Evolutionary conservation across 2,329 filamentous ascomycete species (phyloP), one percentile per base, ranked within the genome.

Genomic region (Paraphoma sp.): DNA sequence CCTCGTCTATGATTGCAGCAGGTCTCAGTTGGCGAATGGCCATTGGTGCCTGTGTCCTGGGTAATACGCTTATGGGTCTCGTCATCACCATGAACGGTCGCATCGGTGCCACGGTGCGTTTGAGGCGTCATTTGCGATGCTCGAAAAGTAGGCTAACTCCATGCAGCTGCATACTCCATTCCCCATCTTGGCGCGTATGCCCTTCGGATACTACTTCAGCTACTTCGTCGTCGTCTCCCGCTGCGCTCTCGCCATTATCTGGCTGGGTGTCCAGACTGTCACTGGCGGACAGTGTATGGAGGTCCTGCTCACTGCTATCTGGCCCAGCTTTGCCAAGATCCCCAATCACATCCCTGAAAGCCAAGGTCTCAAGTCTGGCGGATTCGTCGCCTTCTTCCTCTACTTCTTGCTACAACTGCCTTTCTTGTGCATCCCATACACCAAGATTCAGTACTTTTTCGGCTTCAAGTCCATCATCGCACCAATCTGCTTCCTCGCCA

Each of bases 191-290:
- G 48, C 64, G 17, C 64, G 63, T 30, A 65, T 67, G 64, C 64
- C 64, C 7, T 67, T 67, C 33, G 64, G 64, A n/a, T 67, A 67
- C 46, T 67, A 67, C 56, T 67, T 67, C 57, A 64, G 62, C 45
- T 64, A 67, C 53, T 67, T 67, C 31, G 62, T 67, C 16, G 64
- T 79, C 18, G 18, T 76, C 29, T 69, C 74, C 16, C 65, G 75
- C 16, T 68, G 74, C 44, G 64, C 75, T 31, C 63, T 76, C 16
- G 72, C 70, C 17, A 67, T 76, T 11, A 74, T 77, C 59, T 77
- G 74, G 73, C 66, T 70, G 43, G 68, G 64, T 52, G 64, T 68
- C 10, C 65, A 68, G 61, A 68, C 65, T 7, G 59, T 61, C 33
- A 68, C 63, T 33, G 65, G 66, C 17, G 65, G 62, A 2, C 64